Evolutionary conservation across 2,329 filamentous ascomycete species (phyloP), one percentile per base, ranked within the genome.

Genomic region (Penicillium sp.): DNA sequence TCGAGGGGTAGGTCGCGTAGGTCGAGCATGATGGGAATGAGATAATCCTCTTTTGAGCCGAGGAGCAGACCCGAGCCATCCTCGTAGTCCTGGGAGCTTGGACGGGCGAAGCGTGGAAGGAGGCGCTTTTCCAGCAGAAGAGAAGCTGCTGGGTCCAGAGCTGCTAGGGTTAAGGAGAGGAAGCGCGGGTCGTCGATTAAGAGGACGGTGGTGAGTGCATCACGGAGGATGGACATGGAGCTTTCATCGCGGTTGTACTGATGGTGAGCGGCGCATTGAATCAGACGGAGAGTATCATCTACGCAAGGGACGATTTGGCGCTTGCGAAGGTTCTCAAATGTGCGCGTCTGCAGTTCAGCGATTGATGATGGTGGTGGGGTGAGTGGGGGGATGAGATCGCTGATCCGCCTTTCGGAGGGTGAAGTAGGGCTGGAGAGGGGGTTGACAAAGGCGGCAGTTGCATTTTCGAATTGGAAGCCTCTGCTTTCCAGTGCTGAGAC

Each of bases 1-100:
- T 95, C 89, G 37, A 92, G 79, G 0, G 92, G 88, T 35, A 97
- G 75, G 37, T 82, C 83, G 18, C 82, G 83, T 24, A 98, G 78
- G 61, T 97, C 89, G 3, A 98, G 79, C 50, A 90, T 92, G 59
- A 98, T 93, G 1, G 93, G 90, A 1, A 95, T 82, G 29, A 91
- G 77, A 50, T 82, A 82, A 57, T 84, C 84, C 41, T 73, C 71
- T 41, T 81, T 88, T 53, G 85, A 81, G 10, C 89, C 90, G 0
- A 95, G 81, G 1, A 97, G 74, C 0, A 89, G 81, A 60, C 87
- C 85, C 18, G 84, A 82, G 27, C 66, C 65, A 6, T 68, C 62
- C 32, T 71, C 64, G 20, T 67, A 58, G 25, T 65, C 63, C 46
- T 77, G 75, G 13, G 53, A 54, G 2, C 49, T 38, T 87, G 78